Percentiles rank a stretch among this genome's conserved stretches.
Evolutionary conservation across 2,329 filamentous ascomycete genomes (phyloP).

Genomic region (Colletotrichum tofieldiae): DNA sequence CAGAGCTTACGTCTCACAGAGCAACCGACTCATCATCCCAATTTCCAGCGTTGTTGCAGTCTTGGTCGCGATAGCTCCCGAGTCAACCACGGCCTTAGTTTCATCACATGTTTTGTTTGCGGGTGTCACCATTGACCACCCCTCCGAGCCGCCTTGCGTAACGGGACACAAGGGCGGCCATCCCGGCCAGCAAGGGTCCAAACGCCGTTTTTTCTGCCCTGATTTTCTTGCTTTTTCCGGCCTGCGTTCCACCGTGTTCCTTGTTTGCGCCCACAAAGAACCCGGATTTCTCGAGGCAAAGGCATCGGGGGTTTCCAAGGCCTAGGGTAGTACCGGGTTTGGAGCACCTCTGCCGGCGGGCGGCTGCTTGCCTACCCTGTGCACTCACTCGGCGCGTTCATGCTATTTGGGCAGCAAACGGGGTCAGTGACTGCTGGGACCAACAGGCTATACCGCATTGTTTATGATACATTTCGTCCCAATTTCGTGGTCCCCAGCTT

Average conservation of each 20-base stretch:
- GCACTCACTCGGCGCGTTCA: slow-evolving; percentile 7
- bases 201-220: slow-evolving; percentile 34
- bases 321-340: slow-evolving; percentile 31
- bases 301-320: slow-evolving; percentile 33
- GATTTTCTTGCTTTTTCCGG: slow-evolving; percentile 22
- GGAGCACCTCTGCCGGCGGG: slow-evolving; percentile 26
- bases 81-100: slow-evolving; percentile 34
- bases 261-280: slow-evolving; percentile 35
- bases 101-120: slow-evolving; percentile 39
- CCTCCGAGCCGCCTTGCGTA: slow-evolving; percentile 19
- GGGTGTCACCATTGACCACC: background rate
- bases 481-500: slow-evolving; percentile 24
- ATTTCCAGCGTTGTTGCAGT: slow-evolving; percentile 8
- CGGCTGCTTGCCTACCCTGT: slow-evolving; percentile 21
- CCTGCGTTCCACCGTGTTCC: slow-evolving; percentile 35
- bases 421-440: slow-evolving; percentile 17
- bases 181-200: slow-evolving; percentile 17
- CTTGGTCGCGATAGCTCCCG: slow-evolving; percentile 13
- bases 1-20: slow-evolving; percentile 28
- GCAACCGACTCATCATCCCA: background rate
- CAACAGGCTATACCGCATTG: slow-evolving; percentile 30
- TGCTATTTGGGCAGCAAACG: slow-evolving; percentile 30
- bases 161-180: slow-evolving; percentile 11
- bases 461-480: slow-evolving; percentile 29
- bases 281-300: slow-evolving; percentile 33